phyloP scores from a whole-genome alignment of 139 green algal genomes.

The Pleodorina starrii region DNA sequence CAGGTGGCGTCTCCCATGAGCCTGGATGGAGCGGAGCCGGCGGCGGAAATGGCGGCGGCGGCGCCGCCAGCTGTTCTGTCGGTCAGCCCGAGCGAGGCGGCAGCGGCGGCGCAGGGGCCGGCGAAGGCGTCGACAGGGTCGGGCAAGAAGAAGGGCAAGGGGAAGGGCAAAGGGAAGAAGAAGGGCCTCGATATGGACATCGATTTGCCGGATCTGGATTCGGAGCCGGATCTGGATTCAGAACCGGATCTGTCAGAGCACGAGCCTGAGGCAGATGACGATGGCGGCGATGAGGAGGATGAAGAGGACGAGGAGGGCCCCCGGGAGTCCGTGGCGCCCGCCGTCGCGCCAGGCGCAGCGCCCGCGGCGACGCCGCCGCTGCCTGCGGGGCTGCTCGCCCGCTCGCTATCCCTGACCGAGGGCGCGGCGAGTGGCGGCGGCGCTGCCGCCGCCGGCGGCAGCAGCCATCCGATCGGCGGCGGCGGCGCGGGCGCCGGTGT shows the following conservation, averaged over 20 bases:
- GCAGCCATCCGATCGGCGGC: not conserved
- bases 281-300: not conserved
- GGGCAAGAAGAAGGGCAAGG: not conserved
- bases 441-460: not conserved
- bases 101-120: not conserved
- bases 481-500: not conserved
- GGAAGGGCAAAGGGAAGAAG: constrained; percentile 11
- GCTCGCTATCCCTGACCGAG: not conserved
- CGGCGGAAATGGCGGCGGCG: not conserved
- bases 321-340: not conserved
- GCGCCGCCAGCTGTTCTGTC: not conserved
- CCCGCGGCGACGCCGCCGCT: not conserved
- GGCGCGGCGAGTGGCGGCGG: not conserved
- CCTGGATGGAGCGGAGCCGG: not conserved
- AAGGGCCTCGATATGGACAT: constrained; percentile 11
- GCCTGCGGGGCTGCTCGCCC: not conserved
- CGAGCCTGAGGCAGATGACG: constrained; percentile 1
- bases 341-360: not conserved
- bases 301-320: not conserved
- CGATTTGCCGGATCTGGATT: constrained; percentile 30
- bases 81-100: not conserved
- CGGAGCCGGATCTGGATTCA: constrained; percentile 35
- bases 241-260: constrained; percentile 13
- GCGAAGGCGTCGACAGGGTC: not conserved
- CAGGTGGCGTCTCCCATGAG: not conserved